Evolutionary conservation across 1,284 basidiomycete species (phyloP), one percentile per base, ranked within the genome.

Genomic region (Polyporus tsugae): DNA sequence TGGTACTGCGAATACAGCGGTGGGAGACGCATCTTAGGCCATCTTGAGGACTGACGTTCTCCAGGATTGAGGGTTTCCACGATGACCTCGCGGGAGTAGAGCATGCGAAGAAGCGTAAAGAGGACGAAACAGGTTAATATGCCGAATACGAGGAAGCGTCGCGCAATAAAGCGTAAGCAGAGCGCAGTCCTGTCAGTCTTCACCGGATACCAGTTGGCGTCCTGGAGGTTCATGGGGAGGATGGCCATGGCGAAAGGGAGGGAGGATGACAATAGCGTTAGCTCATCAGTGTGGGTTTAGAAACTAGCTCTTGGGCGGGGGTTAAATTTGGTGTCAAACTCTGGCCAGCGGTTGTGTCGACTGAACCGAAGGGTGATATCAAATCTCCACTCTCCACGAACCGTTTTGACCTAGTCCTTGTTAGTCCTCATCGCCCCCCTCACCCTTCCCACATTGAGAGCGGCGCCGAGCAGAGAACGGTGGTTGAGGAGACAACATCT

Each of bases 1-100:
- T 68, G 58, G 52, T 53, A 68, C 9, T 53, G n/a, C 11, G 64
- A 62, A 36, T 71, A 71, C 22, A 71, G 66, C 15, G 70, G 70
- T 11, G 70, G 70, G 22, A 52, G 46, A 13, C 22, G 22, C 22
- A 3, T 25, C 11, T 22, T 22, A 10, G 46, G 46, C 46, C 46
- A 52, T 29, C 46, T 52, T 52, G 46, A 52, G 5, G 11, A 13
- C 46, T 52, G 46, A 52, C 9, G 46, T 25, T 22, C 44, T 46
- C 46, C 22, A 25, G 46, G 11, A 25, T 29, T 29, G 29, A 29
- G 29, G 29, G 25, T 25, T 52, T 52, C 22, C 22, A 52, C 11
- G 22, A 52, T 25, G 46, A 25, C 22, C 22, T 52, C 46, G 46
- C 46, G 46, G 11, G 11, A 4, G 46, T 52, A 52, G 22, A 52